These are phyloP conservation scores for Hypoxylon cercidicola DNA, from an alignment of 495 filamentous ascomycete genomes.

Conservation along the genomic window DNA sequence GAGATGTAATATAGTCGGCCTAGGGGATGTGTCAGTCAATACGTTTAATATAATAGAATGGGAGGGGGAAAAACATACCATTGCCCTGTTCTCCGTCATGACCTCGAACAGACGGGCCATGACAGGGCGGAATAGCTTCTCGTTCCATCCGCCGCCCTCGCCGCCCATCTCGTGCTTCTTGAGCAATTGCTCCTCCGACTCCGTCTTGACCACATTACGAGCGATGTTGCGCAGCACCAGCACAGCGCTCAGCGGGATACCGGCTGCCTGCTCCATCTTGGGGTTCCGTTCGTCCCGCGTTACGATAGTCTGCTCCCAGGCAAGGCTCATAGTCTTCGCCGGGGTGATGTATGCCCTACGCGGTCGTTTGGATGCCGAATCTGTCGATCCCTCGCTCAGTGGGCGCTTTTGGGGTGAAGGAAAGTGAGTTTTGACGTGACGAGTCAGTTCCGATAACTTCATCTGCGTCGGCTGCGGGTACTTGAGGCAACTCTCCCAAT, in stretches of 20 bases:
- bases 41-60: background rate
- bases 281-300: constrained; percentile 76
- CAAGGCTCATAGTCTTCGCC: constrained; percentile 62
- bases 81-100: constrained; percentile 62
- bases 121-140: constrained; percentile 62
- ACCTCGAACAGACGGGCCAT: constrained; percentile 61
- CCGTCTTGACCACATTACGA: constrained; percentile 72
- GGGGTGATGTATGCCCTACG: constrained; percentile 63
- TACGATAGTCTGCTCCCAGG: constrained; percentile 70
- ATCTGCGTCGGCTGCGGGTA: constrained; percentile 60
- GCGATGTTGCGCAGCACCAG: constrained; percentile 91
- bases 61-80: constrained; percentile 50
- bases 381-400: constrained; percentile 34
- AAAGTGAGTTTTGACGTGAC: constrained; percentile 74
- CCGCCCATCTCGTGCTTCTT: constrained; percentile 55
- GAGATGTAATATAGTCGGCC: constrained; percentile 45
- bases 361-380: constrained; percentile 50
- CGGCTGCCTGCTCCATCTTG: constrained; percentile 71
- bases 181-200: constrained; percentile 62
- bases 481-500: constrained; percentile 67
- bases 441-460: constrained; percentile 60
- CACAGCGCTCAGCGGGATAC: constrained; percentile 84
- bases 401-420: constrained; percentile 54
- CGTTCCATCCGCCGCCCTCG: constrained; percentile 56
- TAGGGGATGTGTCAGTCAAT: constrained; percentile 27